These are phyloP conservation scores for Turnera subulata DNA, from an alignment of 345 rosid species.

Conservation along the genomic window DNA sequence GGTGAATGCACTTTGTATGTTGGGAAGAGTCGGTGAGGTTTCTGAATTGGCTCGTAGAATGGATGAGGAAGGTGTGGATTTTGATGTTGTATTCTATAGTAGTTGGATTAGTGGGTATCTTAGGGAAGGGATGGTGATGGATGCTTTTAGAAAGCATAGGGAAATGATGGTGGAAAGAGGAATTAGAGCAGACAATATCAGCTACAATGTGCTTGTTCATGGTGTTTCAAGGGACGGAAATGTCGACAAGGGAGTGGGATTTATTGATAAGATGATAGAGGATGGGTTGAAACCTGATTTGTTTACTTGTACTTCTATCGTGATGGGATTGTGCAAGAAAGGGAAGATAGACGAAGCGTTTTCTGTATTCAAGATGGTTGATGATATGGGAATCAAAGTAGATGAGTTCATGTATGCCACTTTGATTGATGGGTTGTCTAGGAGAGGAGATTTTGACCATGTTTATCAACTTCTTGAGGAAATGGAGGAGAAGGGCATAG, in stretches of 20 bases:
- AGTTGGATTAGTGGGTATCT: constrained; percentile 61
- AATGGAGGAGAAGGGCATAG: constrained; percentile 68
- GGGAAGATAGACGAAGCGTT: constrained; percentile 64
- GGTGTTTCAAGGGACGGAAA: constrained; percentile 47
- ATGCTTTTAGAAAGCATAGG: constrained; percentile 44
- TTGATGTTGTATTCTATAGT: constrained; percentile 64
- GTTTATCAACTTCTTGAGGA: constrained; percentile 53
- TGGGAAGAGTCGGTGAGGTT: constrained; percentile 57
- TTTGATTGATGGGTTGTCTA: constrained; percentile 68
- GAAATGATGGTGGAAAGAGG: constrained; percentile 50
- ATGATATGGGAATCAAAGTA: constrained; percentile 41
- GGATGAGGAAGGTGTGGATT: constrained; percentile 47
- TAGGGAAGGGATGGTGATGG: constrained; percentile 38
- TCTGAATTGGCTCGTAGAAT: constrained; percentile 39
- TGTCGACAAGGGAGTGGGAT: constrained; percentile 44
- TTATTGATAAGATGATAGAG: constrained; percentile 54
- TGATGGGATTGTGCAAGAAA: constrained; percentile 56
- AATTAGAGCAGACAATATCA: constrained; percentile 37
- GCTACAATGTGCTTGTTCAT: constrained; percentile 59
- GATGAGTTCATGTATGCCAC: constrained; percentile 72
- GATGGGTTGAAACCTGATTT: constrained; percentile 53
- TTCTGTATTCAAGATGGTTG: constrained; percentile 43
- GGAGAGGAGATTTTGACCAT: constrained; percentile 45
- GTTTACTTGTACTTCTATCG: constrained; percentile 51
- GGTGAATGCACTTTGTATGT: constrained; percentile 51